Evolutionary conservation across 805 yeast genomes (phyloP), one percentile per base, ranked within the genome.

Genomic region (Kodamaea jinghongensis): DNA sequence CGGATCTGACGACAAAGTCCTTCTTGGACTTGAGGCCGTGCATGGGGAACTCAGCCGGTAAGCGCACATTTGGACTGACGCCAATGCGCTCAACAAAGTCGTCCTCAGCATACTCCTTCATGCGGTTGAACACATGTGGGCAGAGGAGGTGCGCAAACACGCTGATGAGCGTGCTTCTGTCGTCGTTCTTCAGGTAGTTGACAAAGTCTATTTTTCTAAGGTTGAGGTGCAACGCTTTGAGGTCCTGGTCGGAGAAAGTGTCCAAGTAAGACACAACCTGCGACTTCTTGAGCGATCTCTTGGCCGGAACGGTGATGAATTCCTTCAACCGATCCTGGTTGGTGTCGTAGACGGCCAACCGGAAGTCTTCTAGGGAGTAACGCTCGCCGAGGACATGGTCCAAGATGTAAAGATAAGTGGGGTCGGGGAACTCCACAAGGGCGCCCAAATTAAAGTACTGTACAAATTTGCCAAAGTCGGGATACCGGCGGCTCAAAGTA

Each of bases 261-360:
- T 11, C 25, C 23, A 37, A 43, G 38, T 25, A 41, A 16, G 9
- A 17, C 16, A 31, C 20, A 12, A 44, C 17, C 17, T 35, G 41
- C 2, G 33, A n/a, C 4, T 14, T 13, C n/a, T 43, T n/a, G 20
- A 35, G 15, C 17, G 37, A 33, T 14, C 39, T 34, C 8, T 44
- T 30, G 6, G 51, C 45, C 3, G 50, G 47, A 5, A 41, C 33
- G 9, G 34, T 29, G 25, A 31, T 17, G 9, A 49, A 34, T 10
- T 42, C 41, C 15, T 35, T 33, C 4, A 36, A 38, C 13, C 31
- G 20, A 7, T 20, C 16, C 2, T 34, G 32, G 17, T 26, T n/a
- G 4, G 11, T 29, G 4, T 28, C 25, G 13, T 31, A 12, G 10
- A 38, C 20, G 2, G 28, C 12, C 25, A 10, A 11, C 27, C 32